Conservation (phyloP, 1,139 yeast species). For the Magnusiomyces clavatus region DNA sequence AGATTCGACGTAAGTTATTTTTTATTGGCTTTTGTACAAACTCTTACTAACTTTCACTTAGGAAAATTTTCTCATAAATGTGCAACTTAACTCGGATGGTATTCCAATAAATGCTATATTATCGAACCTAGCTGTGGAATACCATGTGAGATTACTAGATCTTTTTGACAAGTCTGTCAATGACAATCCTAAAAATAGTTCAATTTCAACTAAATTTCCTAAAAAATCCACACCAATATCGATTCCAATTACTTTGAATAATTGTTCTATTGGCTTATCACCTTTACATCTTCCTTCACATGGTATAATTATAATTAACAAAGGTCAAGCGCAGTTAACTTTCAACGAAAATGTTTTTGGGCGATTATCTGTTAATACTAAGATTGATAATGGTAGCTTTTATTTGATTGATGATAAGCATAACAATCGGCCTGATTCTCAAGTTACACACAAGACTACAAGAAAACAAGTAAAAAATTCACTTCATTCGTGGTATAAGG, state of each 20-base stretch:
- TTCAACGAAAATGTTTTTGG: conserved; percentile 23
- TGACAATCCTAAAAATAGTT: background rate
- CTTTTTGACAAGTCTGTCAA: conserved; percentile 17
- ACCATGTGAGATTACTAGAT: conserved; percentile 23
- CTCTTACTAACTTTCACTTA: conserved; percentile 1
- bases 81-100: conserved; percentile 12
- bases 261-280: conserved; percentile 25
- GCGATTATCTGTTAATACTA: background rate
- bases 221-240: conserved; percentile 3
- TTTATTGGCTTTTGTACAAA: background rate
- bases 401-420: too few species aligned
- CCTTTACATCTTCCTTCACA: conserved; percentile 43
- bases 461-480: too few species aligned
- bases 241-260: conserved; percentile 21
- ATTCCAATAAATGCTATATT: conserved; percentile 18
- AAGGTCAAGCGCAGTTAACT: conserved; percentile 47
- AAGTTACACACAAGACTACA: too few species aligned
- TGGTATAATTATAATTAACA: conserved; percentile 40
- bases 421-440: too few species aligned
- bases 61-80: conserved; percentile 1
- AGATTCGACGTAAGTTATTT: conserved; percentile 18
- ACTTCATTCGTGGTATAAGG: too few species aligned
- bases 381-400: background rate
- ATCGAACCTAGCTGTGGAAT: conserved; percentile 23
- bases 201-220: background rate